Evolutionary conservation across 495 filamentous ascomycete genomes (phyloP).

Genomic region (Podospora anserina): DNA sequence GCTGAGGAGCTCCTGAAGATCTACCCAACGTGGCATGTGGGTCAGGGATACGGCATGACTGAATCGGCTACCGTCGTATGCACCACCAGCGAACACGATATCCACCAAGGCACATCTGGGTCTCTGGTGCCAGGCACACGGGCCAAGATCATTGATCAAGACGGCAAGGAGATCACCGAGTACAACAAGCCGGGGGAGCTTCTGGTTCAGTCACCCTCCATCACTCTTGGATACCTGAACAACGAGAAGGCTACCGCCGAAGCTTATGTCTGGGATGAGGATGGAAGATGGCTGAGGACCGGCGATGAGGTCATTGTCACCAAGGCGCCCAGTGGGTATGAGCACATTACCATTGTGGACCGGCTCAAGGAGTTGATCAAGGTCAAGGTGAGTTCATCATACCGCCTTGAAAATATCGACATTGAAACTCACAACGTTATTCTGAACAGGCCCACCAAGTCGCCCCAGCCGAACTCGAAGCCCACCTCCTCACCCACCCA

Average conservation of each 20-base stretch:
- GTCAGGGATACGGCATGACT: slow-evolving; percentile 85
- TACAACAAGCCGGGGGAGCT: slow-evolving; percentile 82
- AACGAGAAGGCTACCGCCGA: slow-evolving; percentile 80
- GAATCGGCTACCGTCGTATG: slow-evolving; percentile 75
- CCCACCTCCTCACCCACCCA: slow-evolving; percentile 79
- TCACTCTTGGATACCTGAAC: slow-evolving; percentile 79
- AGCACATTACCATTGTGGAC: slow-evolving; percentile 83
- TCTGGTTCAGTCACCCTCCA: slow-evolving; percentile 68
- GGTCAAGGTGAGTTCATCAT: slow-evolving; percentile 62
- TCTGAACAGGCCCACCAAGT: slow-evolving; percentile 73
- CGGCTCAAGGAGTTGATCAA: slow-evolving; percentile 94
- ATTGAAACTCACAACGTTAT: neutral
- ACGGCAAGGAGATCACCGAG: slow-evolving; percentile 70
- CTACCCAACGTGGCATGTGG: slow-evolving; percentile 64
- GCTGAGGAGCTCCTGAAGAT: slow-evolving; percentile 61
- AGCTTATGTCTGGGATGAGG: slow-evolving; percentile 69
- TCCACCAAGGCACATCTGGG: slow-evolving; percentile 71
- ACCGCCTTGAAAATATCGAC: neutral
- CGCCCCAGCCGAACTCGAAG: slow-evolving; percentile 86
- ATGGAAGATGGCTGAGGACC: slow-evolving; percentile 74
- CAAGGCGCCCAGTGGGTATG: slow-evolving; percentile 58
- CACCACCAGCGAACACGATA: slow-evolving; percentile 61
- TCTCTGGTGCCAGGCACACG: slow-evolving; percentile 64
- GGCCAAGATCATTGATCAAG: slow-evolving; percentile 66
- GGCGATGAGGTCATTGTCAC: slow-evolving; percentile 79